Conservation (phyloP, 768 basidiomycete genomes). For the Pleurotus tuber-regium region DNA sequence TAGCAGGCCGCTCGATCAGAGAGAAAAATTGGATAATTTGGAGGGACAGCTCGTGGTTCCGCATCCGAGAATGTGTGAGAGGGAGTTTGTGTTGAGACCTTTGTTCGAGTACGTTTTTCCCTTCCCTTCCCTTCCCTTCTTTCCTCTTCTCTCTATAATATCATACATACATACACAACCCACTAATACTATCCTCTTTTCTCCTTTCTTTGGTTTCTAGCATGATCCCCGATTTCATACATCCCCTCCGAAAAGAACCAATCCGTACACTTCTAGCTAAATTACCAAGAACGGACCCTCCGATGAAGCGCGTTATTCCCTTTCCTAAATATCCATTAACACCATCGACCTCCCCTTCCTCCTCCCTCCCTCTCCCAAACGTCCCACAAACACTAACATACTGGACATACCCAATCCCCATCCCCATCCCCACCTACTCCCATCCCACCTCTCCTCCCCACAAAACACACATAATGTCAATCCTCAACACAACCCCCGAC, state of each 20-base stretch:
- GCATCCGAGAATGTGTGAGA: constrained; percentile 75
- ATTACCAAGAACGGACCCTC: constrained; percentile 33
- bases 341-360: constrained; percentile 13
- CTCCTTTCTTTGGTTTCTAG: constrained; percentile 41
- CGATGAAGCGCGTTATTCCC: constrained; percentile 73
- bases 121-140: too few species aligned
- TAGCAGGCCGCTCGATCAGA: constrained; percentile 41
- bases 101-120: constrained; percentile 74
- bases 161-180: too few species aligned
- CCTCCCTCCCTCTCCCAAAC: constrained; percentile 24
- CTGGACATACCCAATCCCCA: constrained; percentile 42
- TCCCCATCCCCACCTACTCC: constrained; percentile 13
- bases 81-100: constrained; percentile 92
- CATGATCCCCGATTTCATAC: constrained; percentile 73
- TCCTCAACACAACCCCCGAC: constrained; percentile 91
- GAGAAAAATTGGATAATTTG: constrained; percentile 46
- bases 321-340: constrained; percentile 66
- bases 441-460: constrained; percentile 12
- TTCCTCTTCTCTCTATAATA: too few species aligned
- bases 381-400: constrained; percentile 48
- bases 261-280: constrained; percentile 45
- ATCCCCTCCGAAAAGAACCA: constrained; percentile 54
- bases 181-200: too few species aligned
- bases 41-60: constrained; percentile 78
- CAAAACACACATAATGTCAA: constrained; percentile 82